phyloP scores from a whole-genome alignment of 2,329 filamentous ascomycete species.

The Pseudogymnoascus sp. region DNA sequence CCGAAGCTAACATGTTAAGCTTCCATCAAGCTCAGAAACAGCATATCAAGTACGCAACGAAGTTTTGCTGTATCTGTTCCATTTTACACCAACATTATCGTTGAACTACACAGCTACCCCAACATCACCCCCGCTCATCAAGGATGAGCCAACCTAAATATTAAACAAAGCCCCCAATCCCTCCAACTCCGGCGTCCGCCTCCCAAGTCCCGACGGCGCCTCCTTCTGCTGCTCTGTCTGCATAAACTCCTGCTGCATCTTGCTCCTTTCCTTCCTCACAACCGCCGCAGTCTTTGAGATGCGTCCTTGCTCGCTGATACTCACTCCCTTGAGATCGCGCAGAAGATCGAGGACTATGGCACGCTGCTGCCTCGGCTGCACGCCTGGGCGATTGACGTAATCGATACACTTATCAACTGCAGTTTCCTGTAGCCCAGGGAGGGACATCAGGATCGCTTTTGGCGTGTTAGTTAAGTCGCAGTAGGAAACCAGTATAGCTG shows the following conservation, averaged over 20 bases:
- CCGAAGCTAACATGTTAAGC: background rate
- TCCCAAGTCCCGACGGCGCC: background rate
- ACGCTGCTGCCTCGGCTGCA: slow-evolving; percentile 68
- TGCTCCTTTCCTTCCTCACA: slow-evolving; percentile 42
- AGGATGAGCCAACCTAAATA: background rate
- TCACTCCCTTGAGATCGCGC: slow-evolving; percentile 79
- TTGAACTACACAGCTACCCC: background rate
- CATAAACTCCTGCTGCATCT: slow-evolving; percentile 62
- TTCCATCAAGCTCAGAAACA: background rate
- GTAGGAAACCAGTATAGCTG: slow-evolving; percentile 74
- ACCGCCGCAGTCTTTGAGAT: slow-evolving; percentile 49
- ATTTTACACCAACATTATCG: background rate
- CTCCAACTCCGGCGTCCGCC: background rate
- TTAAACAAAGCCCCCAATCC: slow-evolving; percentile 7
- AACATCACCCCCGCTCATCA: background rate
- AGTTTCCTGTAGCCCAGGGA: slow-evolving; percentile 66
- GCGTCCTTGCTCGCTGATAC: slow-evolving; percentile 88
- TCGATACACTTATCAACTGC: slow-evolving; percentile 60
- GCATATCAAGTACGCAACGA: background rate
- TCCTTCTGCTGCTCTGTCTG: slow-evolving; percentile 33
- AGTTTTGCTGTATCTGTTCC: background rate
- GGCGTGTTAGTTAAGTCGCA: slow-evolving; percentile 63
- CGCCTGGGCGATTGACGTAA: slow-evolving; percentile 50
- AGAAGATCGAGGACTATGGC: slow-evolving; percentile 77
- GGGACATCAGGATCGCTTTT: slow-evolving; percentile 63